Base-by-base conservation (phyloP, 208 protist genomes). In the Leishmania guyanensis region DNA sequence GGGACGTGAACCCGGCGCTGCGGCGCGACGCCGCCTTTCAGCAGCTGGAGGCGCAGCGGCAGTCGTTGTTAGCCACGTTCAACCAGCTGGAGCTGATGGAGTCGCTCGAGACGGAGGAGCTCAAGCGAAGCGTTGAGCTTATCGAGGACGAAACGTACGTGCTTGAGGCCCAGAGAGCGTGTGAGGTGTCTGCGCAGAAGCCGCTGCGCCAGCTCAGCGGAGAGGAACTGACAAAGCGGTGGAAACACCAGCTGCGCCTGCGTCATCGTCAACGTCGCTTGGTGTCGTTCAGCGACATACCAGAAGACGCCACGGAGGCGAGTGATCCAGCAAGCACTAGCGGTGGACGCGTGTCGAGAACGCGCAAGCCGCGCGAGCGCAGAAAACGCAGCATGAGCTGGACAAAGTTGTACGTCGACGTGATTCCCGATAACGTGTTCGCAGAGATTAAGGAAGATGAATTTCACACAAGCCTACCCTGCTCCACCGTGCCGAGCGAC, bases 121-220 rank as follows among this genome's bases (percentile, higher is more conserved):
- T 66, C 60, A 89, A 89, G 73, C 90, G 86, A 51, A 90, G 86
- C 68, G 84, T 93, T 22, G 90, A 92, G 75, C 84, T 93, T 33
- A 66, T 95, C 29, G 75, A 81, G 17, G 88, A 93, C 79, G 71
- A 71, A 10, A 56, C 80, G 33, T 87, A 92, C 77, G 89, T 93
- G 53, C 75, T 62, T 29, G 81, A 76, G 1, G 84, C 88, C 0
- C 75, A 46, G 36, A 43, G 48, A 46, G 77, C 56, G 20, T 90
- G 84, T 77, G 73, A 46, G 16, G 36, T 16, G 20, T 64, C 78
- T 5, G 73, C 71, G 53, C 58, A 81, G 1, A 81, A 78, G 72
- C 51, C 73, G 36, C 39, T 89, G 64, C 76, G 58, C 39, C 78
- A 75, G 48, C 79, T 91, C 53, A 81, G 75, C 0, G 70, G 48